Base-by-base conservation (phyloP, 257 asterid genomes). In the Fraxinus anomala region DNA sequence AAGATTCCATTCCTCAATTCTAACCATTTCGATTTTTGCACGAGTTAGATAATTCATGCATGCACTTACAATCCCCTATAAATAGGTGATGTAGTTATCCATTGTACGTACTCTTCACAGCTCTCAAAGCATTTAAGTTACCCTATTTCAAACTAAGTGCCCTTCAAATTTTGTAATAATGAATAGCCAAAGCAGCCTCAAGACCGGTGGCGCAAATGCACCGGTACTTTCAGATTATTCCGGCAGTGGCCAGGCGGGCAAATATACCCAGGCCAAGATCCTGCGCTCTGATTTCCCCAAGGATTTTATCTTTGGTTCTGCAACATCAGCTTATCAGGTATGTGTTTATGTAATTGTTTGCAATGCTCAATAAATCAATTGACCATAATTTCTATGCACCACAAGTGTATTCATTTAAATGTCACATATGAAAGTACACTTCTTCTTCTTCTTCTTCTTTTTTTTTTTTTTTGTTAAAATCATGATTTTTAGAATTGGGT, bases 321-420 rank as follows among this genome's bases (percentile, higher is more conserved):
- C 66, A 69, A 74, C 83, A 0, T 14, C 79, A 23, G 75, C 83
- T 28, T 80, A 47, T 26, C 83, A 80, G 79, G 83, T 79, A 30
- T 69, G 40, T 6, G 7, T 51, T 9, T 39, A 10, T 39, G 13
- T 9, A 3, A 14, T 17, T n/a, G 2, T 54, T 5, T 19, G 26
- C 0, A 54, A 19, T 16, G 65, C 11, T 54, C 24, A 54, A n/a
- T 1, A 19, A 19, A 5, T 49, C 6, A 68, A 24, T 40, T 2
- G 4, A 40, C 11, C 49, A 11, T 40, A 13, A 2, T 40, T 40
- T 0, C 49, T 0, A 40, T 11, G 49, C 16, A 40, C 33, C 33
- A 30, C 49, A 40, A 40, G 49, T 11, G 51, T 12, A 42, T 42
- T 42, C 51, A 42, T 42, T 42, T 40, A 40, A 13, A 42, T 12